Conservation (phyloP, 108 stramenopile genomes). For the Schizochytrium sp. region DNA sequence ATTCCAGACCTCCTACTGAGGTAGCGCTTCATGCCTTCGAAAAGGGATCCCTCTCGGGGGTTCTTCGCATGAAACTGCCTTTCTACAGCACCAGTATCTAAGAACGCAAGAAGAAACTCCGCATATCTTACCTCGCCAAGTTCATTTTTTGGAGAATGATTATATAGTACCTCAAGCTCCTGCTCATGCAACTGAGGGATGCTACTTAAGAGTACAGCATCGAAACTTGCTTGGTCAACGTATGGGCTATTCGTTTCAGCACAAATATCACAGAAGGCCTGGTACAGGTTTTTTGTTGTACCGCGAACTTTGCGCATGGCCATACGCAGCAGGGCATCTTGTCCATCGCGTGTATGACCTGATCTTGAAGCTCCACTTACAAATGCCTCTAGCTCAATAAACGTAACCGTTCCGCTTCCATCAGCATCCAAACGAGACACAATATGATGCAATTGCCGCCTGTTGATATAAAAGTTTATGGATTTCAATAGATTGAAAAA, state of each 20-base stretch:
- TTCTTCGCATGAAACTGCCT: slow-evolving; percentile 32
- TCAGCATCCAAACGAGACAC: background rate
- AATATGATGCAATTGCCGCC: background rate
- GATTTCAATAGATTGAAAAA: background rate
- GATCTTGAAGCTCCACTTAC: background rate
- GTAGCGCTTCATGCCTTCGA: slow-evolving; percentile 20
- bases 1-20: background rate
- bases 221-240: background rate
- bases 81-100: background rate
- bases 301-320: slow-evolving; percentile 37
- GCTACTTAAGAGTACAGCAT: slow-evolving; percentile 7
- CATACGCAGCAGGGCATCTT: slow-evolving; percentile 10
- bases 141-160: slow-evolving; percentile 6
- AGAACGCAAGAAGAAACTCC: background rate
- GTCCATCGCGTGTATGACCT: background rate
- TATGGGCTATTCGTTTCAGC: background rate
- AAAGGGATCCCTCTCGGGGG: background rate
- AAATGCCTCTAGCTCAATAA: slow-evolving; percentile 24
- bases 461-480: background rate
- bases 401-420: slow-evolving; percentile 10
- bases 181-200: background rate
- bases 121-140: background rate
- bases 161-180: background rate
- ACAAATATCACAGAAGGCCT: background rate
- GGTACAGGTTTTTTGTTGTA: background rate